Percentiles rank a stretch among this genome's conserved stretches.
These are phyloP conservation scores for Leishmania tropica DNA, from an alignment of 208 protist species.

Conservation along the genomic window DNA sequence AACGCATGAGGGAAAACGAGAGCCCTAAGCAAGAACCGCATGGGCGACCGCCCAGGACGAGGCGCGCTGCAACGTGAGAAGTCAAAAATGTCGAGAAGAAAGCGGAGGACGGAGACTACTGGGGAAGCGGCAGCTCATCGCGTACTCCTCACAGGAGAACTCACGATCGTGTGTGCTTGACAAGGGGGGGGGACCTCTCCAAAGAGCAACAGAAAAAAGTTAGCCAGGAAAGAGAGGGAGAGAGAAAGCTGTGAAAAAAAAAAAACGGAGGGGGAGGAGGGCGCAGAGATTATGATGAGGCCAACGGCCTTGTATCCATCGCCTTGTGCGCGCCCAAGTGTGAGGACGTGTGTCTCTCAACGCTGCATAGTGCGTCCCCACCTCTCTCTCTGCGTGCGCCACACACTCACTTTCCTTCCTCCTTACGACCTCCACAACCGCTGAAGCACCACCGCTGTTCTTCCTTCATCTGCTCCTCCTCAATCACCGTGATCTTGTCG, in stretches of 20 bases:
- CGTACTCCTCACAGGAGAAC: neutral
- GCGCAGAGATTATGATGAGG: neutral
- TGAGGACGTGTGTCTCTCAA: neutral
- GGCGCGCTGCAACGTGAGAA: slow-evolving; percentile 3
- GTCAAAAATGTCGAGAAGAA: neutral
- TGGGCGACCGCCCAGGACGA: neutral
- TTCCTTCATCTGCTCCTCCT: slow-evolving; percentile 21
- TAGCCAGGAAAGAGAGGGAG: neutral
- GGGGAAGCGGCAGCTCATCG: neutral
- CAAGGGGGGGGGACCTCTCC: too few relatives aligned
- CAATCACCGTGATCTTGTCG: slow-evolving; percentile 58
- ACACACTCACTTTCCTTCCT: neutral
- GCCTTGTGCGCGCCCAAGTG: too few relatives aligned
- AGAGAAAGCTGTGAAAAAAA: neutral
- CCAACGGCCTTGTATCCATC: neutral
- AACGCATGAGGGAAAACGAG: too few relatives aligned
- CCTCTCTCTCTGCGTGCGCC: neutral
- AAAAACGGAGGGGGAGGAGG: neutral
- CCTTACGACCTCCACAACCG: neutral
- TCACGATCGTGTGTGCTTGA: neutral
- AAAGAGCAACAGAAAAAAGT: neutral
- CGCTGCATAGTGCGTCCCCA: neutral
- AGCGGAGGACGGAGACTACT: neutral
- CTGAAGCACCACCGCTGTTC: neutral
- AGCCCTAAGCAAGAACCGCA: neutral